Conservation (phyloP, 1,139 yeast species). For the Zygosaccharomyces sapae region DNA sequence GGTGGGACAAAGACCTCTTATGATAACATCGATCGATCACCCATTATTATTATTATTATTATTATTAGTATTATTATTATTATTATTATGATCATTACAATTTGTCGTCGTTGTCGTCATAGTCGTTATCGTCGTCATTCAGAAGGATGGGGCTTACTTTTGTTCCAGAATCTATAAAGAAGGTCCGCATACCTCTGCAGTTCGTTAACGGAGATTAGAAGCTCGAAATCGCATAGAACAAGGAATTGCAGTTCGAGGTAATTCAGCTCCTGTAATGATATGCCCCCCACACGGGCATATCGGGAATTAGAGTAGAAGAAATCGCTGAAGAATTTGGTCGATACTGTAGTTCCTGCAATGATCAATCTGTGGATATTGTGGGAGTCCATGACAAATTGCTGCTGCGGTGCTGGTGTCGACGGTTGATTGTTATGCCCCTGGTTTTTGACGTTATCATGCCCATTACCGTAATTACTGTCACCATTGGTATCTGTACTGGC, state of each 20-base stretch:
- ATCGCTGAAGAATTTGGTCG: constrained; percentile 92
- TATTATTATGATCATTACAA: too few relatives aligned
- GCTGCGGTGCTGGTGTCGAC: constrained; percentile 31
- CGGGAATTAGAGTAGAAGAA: constrained; percentile 93
- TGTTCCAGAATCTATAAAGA: constrained; percentile 74
- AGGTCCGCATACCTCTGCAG: constrained; percentile 87
- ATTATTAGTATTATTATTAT: too few relatives aligned
- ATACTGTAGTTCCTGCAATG: constrained; percentile 94
- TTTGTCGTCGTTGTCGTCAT: background rate
- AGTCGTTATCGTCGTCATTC: background rate
- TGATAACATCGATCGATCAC: too few relatives aligned
- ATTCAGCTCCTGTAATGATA: constrained; percentile 89
- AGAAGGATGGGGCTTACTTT: constrained; percentile 5
- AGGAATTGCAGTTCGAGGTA: constrained; percentile 88
- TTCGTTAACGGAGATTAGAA: constrained; percentile 87
- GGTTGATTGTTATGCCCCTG: constrained; percentile 6
- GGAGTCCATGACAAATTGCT: constrained; percentile 89
- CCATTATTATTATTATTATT: too few relatives aligned
- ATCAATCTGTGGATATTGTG: constrained; percentile 91
- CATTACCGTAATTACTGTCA: constrained; percentile 10
- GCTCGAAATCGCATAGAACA: constrained; percentile 74
- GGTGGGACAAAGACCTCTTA: too few relatives aligned
- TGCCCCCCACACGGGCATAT: constrained; percentile 96
- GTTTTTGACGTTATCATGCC: constrained; percentile 18
- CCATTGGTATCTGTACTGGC: too few relatives aligned